phyloP scores from a whole-genome alignment of 2,329 filamentous ascomycete genomes.

The Apiospora aurea region DNA sequence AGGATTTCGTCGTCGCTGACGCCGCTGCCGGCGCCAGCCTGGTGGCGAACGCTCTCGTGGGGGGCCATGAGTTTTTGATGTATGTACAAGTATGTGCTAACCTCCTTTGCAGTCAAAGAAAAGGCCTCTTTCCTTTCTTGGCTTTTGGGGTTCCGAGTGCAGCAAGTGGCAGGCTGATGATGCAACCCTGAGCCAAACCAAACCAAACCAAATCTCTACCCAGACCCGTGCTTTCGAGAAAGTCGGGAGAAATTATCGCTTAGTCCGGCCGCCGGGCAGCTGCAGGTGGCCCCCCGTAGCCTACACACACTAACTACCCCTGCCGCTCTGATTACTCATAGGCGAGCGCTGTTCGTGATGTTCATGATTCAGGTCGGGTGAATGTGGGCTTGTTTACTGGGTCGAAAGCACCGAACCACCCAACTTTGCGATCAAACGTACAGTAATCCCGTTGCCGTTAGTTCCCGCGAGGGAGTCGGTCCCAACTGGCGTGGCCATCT shows the following conservation, averaged over 20 bases:
- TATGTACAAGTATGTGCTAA: not conserved
- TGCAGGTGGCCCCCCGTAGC: not conserved
- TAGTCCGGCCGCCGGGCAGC: not conserved
- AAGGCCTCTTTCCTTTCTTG: slow-evolving; percentile 7
- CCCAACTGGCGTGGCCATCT: not conserved
- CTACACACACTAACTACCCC: not conserved
- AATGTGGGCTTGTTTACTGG: not conserved
- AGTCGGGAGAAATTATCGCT: slow-evolving; percentile 9
- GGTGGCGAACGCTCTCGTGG: slow-evolving; percentile 17
- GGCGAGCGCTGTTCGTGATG: not conserved
- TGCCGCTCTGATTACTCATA: slow-evolving; percentile 1
- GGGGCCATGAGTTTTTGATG: slow-evolving; percentile 1
- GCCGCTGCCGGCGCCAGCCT: slow-evolving; percentile 12
- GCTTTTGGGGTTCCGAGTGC: not conserved
- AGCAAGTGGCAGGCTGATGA: not conserved
- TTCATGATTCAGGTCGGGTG: slow-evolving; percentile 10
- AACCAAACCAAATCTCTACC: not conserved
- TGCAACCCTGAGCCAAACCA: slow-evolving; percentile 1
- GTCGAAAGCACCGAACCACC: not conserved
- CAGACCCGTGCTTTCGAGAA: not conserved
- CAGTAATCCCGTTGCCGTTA: slow-evolving; percentile 11
- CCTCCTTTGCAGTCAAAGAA: not conserved
- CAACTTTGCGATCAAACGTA: not conserved
- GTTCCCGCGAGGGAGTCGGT: not conserved
- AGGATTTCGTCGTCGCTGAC: slow-evolving; percentile 2